These are phyloP conservation scores for Mesostigma viride DNA, from an alignment of 139 green algal species.

Conservation along the genomic window DNA sequence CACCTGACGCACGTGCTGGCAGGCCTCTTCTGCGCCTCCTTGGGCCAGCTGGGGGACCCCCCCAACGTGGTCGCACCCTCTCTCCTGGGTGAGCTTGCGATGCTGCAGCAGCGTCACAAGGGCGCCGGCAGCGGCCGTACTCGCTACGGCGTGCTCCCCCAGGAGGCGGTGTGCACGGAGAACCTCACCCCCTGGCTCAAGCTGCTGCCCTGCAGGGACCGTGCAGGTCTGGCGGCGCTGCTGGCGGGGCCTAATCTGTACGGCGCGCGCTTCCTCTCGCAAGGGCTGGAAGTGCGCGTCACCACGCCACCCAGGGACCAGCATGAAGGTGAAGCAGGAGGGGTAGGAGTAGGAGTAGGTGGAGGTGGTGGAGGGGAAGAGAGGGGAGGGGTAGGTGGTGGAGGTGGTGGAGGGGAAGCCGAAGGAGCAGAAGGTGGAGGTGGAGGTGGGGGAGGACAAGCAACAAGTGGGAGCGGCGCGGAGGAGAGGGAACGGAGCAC, in stretches of 20 bases:
- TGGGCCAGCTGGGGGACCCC: constrained; percentile 19
- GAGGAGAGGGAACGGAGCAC: background rate
- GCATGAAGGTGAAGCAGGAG: background rate
- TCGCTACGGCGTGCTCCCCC: constrained; percentile 47
- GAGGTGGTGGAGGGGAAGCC: background rate
- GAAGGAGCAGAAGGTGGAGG: too few relatives aligned
- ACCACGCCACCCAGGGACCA: background rate
- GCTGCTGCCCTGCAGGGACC: constrained; percentile 69
- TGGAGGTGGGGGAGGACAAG: too few relatives aligned
- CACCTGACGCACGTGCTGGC: constrained; percentile 27
- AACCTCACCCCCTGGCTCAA: constrained; percentile 84
- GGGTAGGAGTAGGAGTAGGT: too few relatives aligned
- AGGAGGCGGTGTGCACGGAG: constrained; percentile 74
- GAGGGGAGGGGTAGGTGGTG: too few relatives aligned
- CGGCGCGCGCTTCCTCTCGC: constrained; percentile 41
- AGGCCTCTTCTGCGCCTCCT: constrained; percentile 36
- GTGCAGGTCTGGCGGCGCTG: constrained; percentile 37
- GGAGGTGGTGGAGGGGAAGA: too few relatives aligned
- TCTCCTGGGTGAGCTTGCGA: background rate
- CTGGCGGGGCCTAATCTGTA: constrained; percentile 40
- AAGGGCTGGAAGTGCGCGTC: constrained; percentile 32
- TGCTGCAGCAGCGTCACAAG: background rate
- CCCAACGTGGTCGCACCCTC: background rate
- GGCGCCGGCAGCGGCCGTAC: background rate
- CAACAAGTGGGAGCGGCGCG: background rate